Conservation (phyloP, 257 asterid species). For the Fraxinus americana region DNA sequence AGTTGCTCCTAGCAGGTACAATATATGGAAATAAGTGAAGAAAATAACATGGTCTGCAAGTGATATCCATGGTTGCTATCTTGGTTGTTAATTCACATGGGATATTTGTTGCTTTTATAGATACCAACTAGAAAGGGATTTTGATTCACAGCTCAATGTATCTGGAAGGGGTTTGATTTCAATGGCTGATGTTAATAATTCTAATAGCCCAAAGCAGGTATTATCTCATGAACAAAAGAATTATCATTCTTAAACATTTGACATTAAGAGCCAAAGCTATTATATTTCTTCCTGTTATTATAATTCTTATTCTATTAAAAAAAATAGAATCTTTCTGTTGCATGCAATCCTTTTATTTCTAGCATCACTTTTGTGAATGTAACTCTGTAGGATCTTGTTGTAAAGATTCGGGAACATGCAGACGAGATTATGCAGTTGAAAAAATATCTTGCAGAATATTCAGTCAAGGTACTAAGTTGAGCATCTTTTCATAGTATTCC, state of each 20-base stretch:
- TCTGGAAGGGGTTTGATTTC: slow-evolving; percentile 60
- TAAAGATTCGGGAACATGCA: slow-evolving; percentile 75
- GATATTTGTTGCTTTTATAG: slow-evolving; percentile 38
- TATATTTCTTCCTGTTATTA: neutral
- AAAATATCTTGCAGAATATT: slow-evolving; percentile 79
- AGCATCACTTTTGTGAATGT: slow-evolving; percentile 31
- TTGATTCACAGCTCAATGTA: slow-evolving; percentile 27
- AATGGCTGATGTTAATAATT: slow-evolving; percentile 49
- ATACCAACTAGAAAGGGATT: slow-evolving; percentile 57
- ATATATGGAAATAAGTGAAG: slow-evolving; percentile 18
- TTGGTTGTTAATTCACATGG: slow-evolving; percentile 16
- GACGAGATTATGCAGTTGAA: slow-evolving; percentile 78
- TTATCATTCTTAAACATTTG: neutral
- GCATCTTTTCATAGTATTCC: slow-evolving; percentile 18
- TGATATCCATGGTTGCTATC: slow-evolving; percentile 17
- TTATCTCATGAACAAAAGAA: slow-evolving; percentile 8
- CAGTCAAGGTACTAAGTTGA: slow-evolving; percentile 60
- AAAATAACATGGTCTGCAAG: slow-evolving; percentile 15
- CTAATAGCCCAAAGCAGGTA: slow-evolving; percentile 76
- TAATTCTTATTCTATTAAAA: neutral
- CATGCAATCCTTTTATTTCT: slow-evolving; percentile 23
- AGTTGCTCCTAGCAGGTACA: slow-evolving; percentile 66
- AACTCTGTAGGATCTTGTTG: slow-evolving; percentile 59
- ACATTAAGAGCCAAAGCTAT: neutral
- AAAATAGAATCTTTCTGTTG: neutral